Base-by-base conservation (phyloP, 2,329 filamentous ascomycete species). In the Didymella glomerata region DNA sequence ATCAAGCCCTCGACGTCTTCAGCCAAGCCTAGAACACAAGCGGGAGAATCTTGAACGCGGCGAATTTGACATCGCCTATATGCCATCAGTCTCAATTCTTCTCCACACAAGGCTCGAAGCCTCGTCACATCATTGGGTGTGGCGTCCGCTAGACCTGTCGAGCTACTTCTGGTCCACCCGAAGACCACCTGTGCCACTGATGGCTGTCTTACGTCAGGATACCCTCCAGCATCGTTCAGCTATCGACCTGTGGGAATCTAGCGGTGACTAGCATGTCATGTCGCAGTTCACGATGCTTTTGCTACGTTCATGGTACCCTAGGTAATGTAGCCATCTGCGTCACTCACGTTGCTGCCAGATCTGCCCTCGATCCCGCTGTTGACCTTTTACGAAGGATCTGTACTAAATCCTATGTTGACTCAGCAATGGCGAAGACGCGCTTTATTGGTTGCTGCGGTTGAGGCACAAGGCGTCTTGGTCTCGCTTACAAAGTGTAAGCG, bases 61-160 rank as follows among this genome's bases (percentile, higher is more conserved):
- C 22, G 22, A 27, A 10, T 7, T 7, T 27, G 4, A 44, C 22
- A 27, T 14, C 8, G 14, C 16, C 4, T 11, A 44, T 3, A 10
- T 44, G 3, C 13, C 41, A 44, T n/a, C 4, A n/a, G 22, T 27
- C 41, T 27, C 7, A 14, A 16, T n/a, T 16, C 41, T 11, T 42
- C 9, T 11, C 5, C 20, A 42, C 20, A 22, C 11, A 13, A 42
- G 48, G 48, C n/a, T 50, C 25, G 22, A 13, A 16, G 20, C 22
- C 13, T 16, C 11, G 13, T 49, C n/a, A 24, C 16, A 18, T 30
- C n/a, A 30, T n/a, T 38, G 46, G 28, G 28, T 55, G 53, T 49
- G 53, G 46, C 38, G 46, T 27, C 45, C 38, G 46, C 28, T 49
- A 55, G 46, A 38, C 25, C n/a, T 5, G 30, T 36, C 36, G 11